Evolutionary conservation across 2,329 filamentous ascomycete genomes (phyloP).

Genomic region (Calycina marina): DNA sequence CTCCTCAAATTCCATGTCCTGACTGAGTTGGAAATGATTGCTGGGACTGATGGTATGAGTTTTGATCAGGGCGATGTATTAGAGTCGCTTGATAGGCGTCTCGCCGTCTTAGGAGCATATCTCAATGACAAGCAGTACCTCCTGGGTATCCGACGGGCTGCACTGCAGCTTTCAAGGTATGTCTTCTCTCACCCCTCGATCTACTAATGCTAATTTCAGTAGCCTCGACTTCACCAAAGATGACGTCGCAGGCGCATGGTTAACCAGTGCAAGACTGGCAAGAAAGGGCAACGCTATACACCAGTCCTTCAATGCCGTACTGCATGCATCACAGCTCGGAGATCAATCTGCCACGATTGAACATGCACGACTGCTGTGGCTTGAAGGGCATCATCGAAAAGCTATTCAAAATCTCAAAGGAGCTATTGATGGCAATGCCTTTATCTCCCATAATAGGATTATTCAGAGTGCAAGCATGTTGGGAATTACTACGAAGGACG

Average conservation of each 20-base stretch:
- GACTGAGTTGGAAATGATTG: conserved; percentile 72
- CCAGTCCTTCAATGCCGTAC: conserved; percentile 84
- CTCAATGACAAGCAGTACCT: conserved; percentile 89
- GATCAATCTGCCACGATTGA: conserved; percentile 86
- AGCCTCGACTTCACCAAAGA: conserved; percentile 44
- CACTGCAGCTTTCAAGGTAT: conserved; percentile 66
- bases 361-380: conserved; percentile 85
- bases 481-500: conserved; percentile 4
- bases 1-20: conserved; percentile 78
- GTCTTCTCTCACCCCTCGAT: conserved; percentile 19
- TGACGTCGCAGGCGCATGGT: conserved; percentile 73
- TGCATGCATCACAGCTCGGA: conserved; percentile 73
- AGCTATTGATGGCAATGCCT: conserved; percentile 70
- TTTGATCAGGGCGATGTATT: conserved; percentile 27
- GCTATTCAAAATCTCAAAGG: conserved; percentile 84
- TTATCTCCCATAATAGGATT: conserved; percentile 31
- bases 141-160: conserved; percentile 69
- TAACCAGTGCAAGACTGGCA: conserved; percentile 71
- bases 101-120: conserved; percentile 82
- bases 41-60: conserved; percentile 28
- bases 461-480: conserved; percentile 11
- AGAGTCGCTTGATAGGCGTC: conserved; percentile 52
- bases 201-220: conserved; percentile 18
- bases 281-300: conserved; percentile 72
- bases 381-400: conserved; percentile 82